Evolutionary conservation across 805 yeast species (phyloP), one percentile per base, ranked within the genome.

Genomic region (Tetrapisispora taiwanensis): DNA sequence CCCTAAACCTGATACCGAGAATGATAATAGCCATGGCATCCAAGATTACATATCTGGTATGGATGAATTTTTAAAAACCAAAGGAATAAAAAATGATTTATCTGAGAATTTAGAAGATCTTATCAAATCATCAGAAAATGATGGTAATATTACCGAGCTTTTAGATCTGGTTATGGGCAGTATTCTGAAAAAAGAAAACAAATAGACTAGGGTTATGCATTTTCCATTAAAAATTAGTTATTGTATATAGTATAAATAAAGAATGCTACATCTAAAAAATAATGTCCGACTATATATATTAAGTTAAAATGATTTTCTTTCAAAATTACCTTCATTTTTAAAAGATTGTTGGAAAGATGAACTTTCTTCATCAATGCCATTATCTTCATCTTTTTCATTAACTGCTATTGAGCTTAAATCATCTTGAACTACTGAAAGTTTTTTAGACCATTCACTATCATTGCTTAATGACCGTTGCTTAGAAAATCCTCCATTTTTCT

Each of bases 121-220:
- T 20, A 36, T 55, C 2, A 22, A 44, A 3, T 46, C 54, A 4
- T 27, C 52, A 36, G 14, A 42, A 10, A 42, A 42, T 7, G 51
- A 48, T 22, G 52, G 49, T 8, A 33, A 45, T 4, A 31, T 44
- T 7, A 39, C 36, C n/a, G 54, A 51, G 7, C 50, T 55, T 1
- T 30, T 54, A n/a, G 48, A 48, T 19, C 42, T 41, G 17, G 28
- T 51, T 5, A 32, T 54, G 8, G 24, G 22, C 3, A 42, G 24
- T 19, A 8, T 36, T 3, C 17, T 24, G 8, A 27, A 28, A 14
- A 19, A 36, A 26, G 20, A 43, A 19, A 31, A 36, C 17, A 28
- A 18, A 14, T 34, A 27, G 19, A 30, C 18, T 20, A 5, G n/a
- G 14, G 8, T n/a, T 28, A 38, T 30, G 19, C 18, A 36, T 36